phyloP scores from a whole-genome alignment of 2,329 filamentous ascomycete genomes.

The Gaeumannomyces sp. region DNA sequence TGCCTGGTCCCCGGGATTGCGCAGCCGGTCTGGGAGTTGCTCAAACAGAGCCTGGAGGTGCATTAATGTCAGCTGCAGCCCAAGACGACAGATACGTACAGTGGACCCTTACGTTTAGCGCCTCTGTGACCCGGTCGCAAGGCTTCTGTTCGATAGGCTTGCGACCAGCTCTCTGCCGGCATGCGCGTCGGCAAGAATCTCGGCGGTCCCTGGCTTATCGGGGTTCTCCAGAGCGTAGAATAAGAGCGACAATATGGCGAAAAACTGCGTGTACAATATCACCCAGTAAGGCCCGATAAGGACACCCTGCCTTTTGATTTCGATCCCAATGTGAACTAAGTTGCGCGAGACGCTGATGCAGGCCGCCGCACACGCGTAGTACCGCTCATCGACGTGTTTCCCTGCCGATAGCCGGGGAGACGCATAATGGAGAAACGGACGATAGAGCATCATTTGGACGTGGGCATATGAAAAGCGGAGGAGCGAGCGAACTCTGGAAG shows the following conservation, averaged over 20 bases:
- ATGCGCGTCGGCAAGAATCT: slow-evolving; percentile 78
- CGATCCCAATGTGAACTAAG: slow-evolving; percentile 72
- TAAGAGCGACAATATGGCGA: slow-evolving; percentile 70
- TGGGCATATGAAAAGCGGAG: slow-evolving; percentile 76
- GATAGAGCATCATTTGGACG: slow-evolving; percentile 75
- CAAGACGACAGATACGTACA: neutral
- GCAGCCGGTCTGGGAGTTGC: slow-evolving; percentile 68
- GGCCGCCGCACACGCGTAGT: slow-evolving; percentile 65
- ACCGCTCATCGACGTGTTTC: slow-evolving; percentile 63
- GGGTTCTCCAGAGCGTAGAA: slow-evolving; percentile 79
- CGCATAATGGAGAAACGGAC: slow-evolving; percentile 78
- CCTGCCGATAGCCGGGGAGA: slow-evolving; percentile 54
- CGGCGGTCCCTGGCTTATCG: slow-evolving; percentile 64
- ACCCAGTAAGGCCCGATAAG: slow-evolving; percentile 84
- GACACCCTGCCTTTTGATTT: slow-evolving; percentile 60
- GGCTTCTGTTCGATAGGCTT: slow-evolving; percentile 71
- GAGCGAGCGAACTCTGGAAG: slow-evolving; percentile 60
- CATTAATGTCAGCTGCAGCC: slow-evolving; percentile 11
- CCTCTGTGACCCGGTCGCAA: slow-evolving; percentile 81
- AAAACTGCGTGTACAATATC: slow-evolving; percentile 77
- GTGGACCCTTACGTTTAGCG: slow-evolving; percentile 44
- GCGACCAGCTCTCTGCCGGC: slow-evolving; percentile 79
- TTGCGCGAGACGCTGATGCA: slow-evolving; percentile 60
- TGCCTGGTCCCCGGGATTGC: slow-evolving; percentile 37
- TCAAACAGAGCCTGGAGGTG: slow-evolving; percentile 70